Base-by-base conservation (phyloP, 2,329 filamentous ascomycete genomes). In the Pleoardoris graminearum region DNA sequence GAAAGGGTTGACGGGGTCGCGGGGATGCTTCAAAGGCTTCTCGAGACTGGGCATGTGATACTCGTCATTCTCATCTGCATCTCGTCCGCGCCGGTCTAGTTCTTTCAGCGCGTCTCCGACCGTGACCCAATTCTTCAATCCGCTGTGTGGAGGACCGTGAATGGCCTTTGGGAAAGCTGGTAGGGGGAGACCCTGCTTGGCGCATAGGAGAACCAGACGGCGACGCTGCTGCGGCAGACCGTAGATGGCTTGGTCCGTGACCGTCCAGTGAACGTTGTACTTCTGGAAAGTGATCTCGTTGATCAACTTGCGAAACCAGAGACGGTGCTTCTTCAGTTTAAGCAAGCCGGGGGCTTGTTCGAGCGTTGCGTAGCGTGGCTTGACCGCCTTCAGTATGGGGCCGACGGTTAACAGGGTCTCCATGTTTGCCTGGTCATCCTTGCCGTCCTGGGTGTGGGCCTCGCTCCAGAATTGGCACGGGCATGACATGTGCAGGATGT, bases 121-220 rank as follows among this genome's bases (percentile, higher is more conserved):
- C 1, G 51, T 57, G 0, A 57, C 46, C 10, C 47, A 64, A 0
- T 41, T 58, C 19, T 65, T 62, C 0, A 73, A 37, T 0, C 69
- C 65, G 16, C 47, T 62, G 1, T 55, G 57, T 1, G 17, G 2
- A 0, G 57, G 51, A 19, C 70, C 70, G 38, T 70, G 59, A 0
- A 55, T 64, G 0, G 61, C 55, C 8, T 58, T 58, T 0, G 70
- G 70, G 22, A 73, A 71, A 0, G 63, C 63, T 0, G 70, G 68
- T 0, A 73, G 29, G 0, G 70, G 68, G 5, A 32, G 54, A 0
- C 62, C 68, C 0, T 53, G 52, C 22, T 50, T 55, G 6, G 69
- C 63, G 8, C 54, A 65, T n/a, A 70, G 58, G 12, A 72, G 53
- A 0, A 72, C 23, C 1, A 72, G 52, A 0, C 70, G 60, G n/a